A percentile compares a stretch with the other conserved stretches of the same genome.
Evolutionary conservation across 352 stramenopile species (phyloP).

Genomic region (Phytophthora citrophthora): DNA sequence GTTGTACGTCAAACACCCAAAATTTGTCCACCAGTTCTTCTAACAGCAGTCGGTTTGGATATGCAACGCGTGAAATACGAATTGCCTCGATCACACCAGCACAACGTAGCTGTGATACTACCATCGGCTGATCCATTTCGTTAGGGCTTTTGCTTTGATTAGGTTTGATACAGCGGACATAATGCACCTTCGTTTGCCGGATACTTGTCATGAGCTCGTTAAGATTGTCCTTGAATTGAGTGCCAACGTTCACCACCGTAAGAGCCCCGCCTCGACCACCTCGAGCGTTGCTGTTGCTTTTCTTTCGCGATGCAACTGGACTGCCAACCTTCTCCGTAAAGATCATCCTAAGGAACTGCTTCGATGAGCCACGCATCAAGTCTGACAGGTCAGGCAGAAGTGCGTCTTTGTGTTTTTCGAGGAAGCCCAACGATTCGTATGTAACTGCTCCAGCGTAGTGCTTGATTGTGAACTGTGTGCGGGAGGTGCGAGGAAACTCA

Average conservation of each 20-base stretch:
- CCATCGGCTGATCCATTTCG: conserved; percentile 90
- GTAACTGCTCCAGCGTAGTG: conserved; percentile 94
- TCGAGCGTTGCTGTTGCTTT: conserved; percentile 31
- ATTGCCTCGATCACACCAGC: conserved; percentile 99
- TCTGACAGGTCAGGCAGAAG: conserved; percentile 94
- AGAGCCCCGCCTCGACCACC: conserved; percentile 58
- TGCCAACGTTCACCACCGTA: conserved; percentile 69
- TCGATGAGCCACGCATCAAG: conserved; percentile 74
- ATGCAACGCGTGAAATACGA: conserved; percentile 96
- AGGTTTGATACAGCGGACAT: conserved; percentile 99
- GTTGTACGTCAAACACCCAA: conserved; percentile 66
- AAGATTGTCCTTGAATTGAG: conserved; percentile 92
- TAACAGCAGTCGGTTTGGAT: conserved; percentile 95
- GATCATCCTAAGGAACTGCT: conserved; percentile 59
- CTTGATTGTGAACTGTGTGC: conserved; percentile 91
- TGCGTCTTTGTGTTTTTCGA: conserved; percentile 96
- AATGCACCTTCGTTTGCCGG: conserved; percentile 95
- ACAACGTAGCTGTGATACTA: conserved; percentile 97
- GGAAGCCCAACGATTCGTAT: conserved; percentile 93
- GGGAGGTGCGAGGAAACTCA: conserved; percentile 78
- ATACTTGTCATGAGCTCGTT: conserved; percentile 95
- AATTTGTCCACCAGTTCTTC: conserved; percentile 83
- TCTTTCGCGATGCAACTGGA: conserved; percentile 23
- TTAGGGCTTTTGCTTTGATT: conserved; percentile 94
- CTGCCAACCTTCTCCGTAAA: conserved; percentile 53